phyloP scores from a whole-genome alignment of 192 early-diverging fungal genomes.

The Backusella circina region DNA sequence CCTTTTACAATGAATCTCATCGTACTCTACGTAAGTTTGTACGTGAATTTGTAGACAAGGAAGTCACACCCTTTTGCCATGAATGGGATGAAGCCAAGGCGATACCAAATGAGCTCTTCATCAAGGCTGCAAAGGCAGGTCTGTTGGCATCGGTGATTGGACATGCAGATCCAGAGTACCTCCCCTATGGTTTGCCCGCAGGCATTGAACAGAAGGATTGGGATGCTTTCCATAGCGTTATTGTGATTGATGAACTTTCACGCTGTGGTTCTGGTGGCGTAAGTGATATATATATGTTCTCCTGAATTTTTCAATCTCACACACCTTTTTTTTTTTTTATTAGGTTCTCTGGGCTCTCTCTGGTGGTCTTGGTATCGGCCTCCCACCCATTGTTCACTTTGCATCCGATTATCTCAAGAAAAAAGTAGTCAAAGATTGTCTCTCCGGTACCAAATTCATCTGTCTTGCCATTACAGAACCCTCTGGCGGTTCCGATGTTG shows the following conservation, averaged over 20 bases:
- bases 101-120: constrained; percentile 67
- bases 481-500: constrained; percentile 68
- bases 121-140: constrained; percentile 71
- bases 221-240: constrained; percentile 68
- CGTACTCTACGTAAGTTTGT: constrained; percentile 55
- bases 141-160: constrained; percentile 63
- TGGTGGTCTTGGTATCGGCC: constrained; percentile 64
- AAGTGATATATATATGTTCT: constrained; percentile 50
- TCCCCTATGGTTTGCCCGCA: constrained; percentile 39
- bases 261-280: constrained; percentile 81
- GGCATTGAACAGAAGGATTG: constrained; percentile 53
- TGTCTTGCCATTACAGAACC: constrained; percentile 82
- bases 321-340: not conserved
- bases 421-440: constrained; percentile 58
- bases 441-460: constrained; percentile 75
- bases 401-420: constrained; percentile 66
- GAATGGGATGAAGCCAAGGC: constrained; percentile 85
- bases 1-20: constrained; percentile 81
- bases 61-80: constrained; percentile 69
- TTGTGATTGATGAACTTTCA: constrained; percentile 76
- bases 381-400: constrained; percentile 72
- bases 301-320: constrained; percentile 21
- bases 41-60: constrained; percentile 74
- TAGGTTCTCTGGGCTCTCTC: constrained; percentile 16
- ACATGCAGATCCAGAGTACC: constrained; percentile 27